Conservation (phyloP, 2,329 filamentous ascomycete genomes). For the Trematosphaeria pertusa region DNA sequence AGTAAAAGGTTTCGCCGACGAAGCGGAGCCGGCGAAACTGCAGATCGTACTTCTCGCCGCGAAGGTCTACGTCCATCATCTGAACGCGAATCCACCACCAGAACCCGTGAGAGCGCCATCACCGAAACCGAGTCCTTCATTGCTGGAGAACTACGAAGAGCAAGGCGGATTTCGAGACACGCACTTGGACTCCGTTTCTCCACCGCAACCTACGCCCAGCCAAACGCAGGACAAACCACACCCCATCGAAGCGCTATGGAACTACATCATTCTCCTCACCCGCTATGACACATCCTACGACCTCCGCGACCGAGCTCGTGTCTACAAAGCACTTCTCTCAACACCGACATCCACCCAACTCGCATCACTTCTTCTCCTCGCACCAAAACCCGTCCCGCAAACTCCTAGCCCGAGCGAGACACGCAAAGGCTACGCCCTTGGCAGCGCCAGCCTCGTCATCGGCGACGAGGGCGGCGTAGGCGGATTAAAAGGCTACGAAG, state of each 20-base stretch:
- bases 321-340: constrained; percentile 84
- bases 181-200: constrained; percentile 24
- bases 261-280: constrained; percentile 82
- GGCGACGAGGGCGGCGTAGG: constrained; percentile 76
- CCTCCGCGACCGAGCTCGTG: constrained; percentile 85
- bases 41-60: constrained; percentile 92
- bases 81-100: constrained; percentile 67
- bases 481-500: constrained; percentile 75
- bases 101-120: constrained; percentile 23
- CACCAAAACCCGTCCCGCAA: constrained; percentile 92
- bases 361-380: constrained; percentile 86
- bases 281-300: constrained; percentile 96
- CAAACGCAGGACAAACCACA: constrained; percentile 59
- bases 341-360: constrained; percentile 79
- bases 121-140: constrained; percentile 26
- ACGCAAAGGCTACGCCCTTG: constrained; percentile 77
- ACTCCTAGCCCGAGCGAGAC: constrained; percentile 87
- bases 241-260: constrained; percentile 79
- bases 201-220: constrained; percentile 19
- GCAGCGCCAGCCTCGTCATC: constrained; percentile 84
- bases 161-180: constrained; percentile 43
- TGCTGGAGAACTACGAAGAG: constrained; percentile 40
- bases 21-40: constrained; percentile 84
- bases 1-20: constrained; percentile 81
- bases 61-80: constrained; percentile 93